These are phyloP conservation scores for Herpetomonas tarakana DNA, from an alignment of 208 protist genomes.

Conservation along the genomic window DNA sequence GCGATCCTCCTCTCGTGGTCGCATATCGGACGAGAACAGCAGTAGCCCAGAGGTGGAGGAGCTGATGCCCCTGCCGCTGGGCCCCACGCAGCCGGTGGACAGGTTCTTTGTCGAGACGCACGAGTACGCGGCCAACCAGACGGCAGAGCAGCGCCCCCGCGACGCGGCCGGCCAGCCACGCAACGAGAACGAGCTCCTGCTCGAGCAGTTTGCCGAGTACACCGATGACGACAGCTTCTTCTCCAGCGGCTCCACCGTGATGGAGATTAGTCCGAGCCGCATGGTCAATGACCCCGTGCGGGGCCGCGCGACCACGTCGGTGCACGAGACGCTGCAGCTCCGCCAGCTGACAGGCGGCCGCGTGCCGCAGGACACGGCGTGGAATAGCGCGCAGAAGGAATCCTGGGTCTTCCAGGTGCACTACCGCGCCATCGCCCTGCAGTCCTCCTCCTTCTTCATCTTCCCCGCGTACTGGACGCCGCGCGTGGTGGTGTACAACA, in stretches of 20 bases:
- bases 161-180: constrained; percentile 38
- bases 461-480: constrained; percentile 79
- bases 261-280: constrained; percentile 57
- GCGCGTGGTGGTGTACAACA: constrained; percentile 88
- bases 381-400: constrained; percentile 33
- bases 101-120: constrained; percentile 79
- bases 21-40: constrained; percentile 11
- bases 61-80: constrained; percentile 58
- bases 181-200: constrained; percentile 73
- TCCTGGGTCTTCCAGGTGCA: constrained; percentile 83
- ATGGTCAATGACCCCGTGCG: constrained; percentile 46
- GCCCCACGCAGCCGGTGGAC: constrained; percentile 55
- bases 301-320: constrained; percentile 39
- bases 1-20: neutral
- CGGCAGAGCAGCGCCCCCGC: constrained; percentile 17
- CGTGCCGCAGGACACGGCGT: constrained; percentile 49
- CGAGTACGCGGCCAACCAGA: constrained; percentile 18
- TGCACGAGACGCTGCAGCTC: constrained; percentile 66
- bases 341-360: constrained; percentile 50
- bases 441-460: constrained; percentile 84
- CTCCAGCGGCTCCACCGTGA: constrained; percentile 61
- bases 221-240: constrained; percentile 92
- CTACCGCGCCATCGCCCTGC: constrained; percentile 64
- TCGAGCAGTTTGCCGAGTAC: constrained; percentile 86
- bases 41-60: constrained; percentile 44